Evolutionary conservation across 495 filamentous ascomycete species (phyloP).

Genomic region (Cercophora newfieldiana): DNA sequence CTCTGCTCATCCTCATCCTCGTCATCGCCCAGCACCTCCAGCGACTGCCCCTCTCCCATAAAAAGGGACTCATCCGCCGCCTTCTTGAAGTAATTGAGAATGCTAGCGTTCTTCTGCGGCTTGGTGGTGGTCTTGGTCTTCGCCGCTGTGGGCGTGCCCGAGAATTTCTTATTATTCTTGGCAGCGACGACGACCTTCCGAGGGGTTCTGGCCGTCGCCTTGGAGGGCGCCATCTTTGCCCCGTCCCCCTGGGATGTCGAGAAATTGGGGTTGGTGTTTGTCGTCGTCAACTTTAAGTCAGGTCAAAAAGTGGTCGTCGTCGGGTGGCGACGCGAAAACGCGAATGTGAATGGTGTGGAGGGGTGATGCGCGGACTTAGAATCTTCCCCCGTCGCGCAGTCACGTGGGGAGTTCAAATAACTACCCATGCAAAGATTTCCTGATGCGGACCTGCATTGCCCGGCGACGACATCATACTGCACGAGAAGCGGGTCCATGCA

Average conservation of each 20-base stretch:
- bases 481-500: neutral
- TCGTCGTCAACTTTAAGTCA: neutral
- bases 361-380: neutral
- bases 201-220: neutral
- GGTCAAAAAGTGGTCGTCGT: no score
- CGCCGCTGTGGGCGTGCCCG: neutral
- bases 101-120: constrained; percentile 62
- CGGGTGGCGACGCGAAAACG: constrained; percentile 6
- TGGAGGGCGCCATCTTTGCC: constrained; percentile 5
- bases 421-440: no score
- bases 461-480: neutral
- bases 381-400: constrained; percentile 17
- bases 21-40: neutral
- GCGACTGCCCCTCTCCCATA: constrained; percentile 21
- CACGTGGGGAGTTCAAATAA: constrained; percentile 17
- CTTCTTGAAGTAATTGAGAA: constrained; percentile 82
- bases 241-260: neutral
- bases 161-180: neutral
- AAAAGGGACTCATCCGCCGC: constrained; percentile 48
- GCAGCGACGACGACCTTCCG: neutral
- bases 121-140: constrained; percentile 27
- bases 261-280: neutral
- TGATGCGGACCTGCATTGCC: no score
- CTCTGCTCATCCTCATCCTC: constrained; percentile 38
- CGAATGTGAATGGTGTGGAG: neutral